phyloP scores from a whole-genome alignment of 2,329 filamentous ascomycete species.

The Alternaria burnsii region DNA sequence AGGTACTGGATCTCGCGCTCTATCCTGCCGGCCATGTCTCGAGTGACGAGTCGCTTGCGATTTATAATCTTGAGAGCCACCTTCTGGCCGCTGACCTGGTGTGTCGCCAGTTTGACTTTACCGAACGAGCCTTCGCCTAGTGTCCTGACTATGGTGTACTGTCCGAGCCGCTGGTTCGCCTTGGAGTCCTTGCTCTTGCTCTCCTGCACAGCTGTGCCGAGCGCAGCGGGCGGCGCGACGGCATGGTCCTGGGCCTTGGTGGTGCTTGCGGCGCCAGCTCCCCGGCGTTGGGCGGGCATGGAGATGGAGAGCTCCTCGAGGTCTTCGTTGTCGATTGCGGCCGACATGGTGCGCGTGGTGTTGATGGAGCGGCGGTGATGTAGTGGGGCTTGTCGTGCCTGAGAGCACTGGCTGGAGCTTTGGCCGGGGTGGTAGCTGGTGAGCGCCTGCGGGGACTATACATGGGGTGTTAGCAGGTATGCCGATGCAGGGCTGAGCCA shows the following conservation, averaged over 20 bases:
- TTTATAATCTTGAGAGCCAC: conserved; percentile 98
- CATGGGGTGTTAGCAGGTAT: conserved; percentile 15
- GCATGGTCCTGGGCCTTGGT: conserved; percentile 47
- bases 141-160: conserved; percentile 89
- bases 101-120: conserved; percentile 96
- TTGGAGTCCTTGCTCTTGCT: conserved; percentile 62
- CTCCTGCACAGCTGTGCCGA: conserved; percentile 35
- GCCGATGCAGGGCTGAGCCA: conserved; percentile 15
- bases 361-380: conserved; percentile 1
- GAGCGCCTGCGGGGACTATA: conserved; percentile 9
- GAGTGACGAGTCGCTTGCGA: conserved; percentile 91
- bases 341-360: conserved; percentile 43
- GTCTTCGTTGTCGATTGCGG: conserved; percentile 78
- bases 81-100: conserved; percentile 90
- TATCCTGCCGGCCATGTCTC: conserved; percentile 97
- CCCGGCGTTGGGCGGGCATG: conserved; percentile 70
- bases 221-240: conserved; percentile 35
- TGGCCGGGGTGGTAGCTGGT: conserved; percentile 5
- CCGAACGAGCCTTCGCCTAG: conserved; percentile 97
- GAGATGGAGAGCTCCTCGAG: conserved; percentile 72
- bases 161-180: conserved; percentile 84
- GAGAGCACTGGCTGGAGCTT: conserved; percentile 7
- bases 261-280: conserved; percentile 35
- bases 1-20: conserved; percentile 98
- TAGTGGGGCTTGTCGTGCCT: conserved; percentile 6